These are phyloP conservation scores for Boletus fagicola DNA, from an alignment of 768 basidiomycete species.

Conservation along the genomic window DNA sequence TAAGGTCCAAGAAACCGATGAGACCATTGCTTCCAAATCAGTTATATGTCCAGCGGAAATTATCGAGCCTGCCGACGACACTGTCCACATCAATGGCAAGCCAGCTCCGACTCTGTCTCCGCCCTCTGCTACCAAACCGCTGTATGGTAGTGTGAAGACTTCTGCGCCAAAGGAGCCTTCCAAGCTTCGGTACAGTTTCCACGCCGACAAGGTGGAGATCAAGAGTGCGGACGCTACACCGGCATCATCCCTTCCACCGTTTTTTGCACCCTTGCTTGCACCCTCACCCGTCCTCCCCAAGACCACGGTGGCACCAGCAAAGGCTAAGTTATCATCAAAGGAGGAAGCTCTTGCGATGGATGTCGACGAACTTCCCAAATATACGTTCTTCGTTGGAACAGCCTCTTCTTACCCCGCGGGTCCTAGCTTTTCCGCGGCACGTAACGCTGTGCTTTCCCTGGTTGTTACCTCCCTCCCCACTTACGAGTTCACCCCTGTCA, in stretches of 20 bases:
- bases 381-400: conserved; percentile 25
- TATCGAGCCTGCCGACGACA: conserved; percentile 37
- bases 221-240: conserved; percentile 13
- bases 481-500: conserved; percentile 34
- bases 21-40: conserved; percentile 27
- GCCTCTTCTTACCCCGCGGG: conserved; percentile 17
- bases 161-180: conserved; percentile 74
- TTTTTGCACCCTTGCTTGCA: conserved; percentile 32
- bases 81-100: conserved; percentile 16
- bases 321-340: conserved; percentile 28
- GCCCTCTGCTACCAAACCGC: conserved; percentile 21
- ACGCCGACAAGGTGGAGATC: conserved; percentile 48
- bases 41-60: conserved; percentile 37
- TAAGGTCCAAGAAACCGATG: conserved; percentile 32
- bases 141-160: conserved; percentile 39
- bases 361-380: conserved; percentile 36
- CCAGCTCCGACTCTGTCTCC: conserved; percentile 18
- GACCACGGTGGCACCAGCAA: conserved; percentile 8
- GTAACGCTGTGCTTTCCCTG: conserved; percentile 40
- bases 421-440: conserved; percentile 23
- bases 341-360: conserved; percentile 30
- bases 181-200: conserved; percentile 71
- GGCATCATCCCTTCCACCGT: conserved; percentile 10
- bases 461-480: conserved; percentile 46
- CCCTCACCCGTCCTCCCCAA: neutral